phyloP scores from a whole-genome alignment of 1,139 yeast species.

The Yamadazyma aaseri region DNA sequence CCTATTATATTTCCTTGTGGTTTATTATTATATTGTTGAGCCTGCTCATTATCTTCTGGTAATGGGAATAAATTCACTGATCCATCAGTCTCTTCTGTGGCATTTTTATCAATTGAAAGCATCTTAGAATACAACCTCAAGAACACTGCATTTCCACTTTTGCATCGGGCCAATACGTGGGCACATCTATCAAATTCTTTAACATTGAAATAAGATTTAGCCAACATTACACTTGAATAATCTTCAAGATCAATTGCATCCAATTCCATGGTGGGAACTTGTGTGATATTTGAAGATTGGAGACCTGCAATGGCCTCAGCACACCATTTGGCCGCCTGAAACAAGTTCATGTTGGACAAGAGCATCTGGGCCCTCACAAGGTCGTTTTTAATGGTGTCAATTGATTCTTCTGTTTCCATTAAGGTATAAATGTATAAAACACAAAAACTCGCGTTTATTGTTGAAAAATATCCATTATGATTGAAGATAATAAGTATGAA shows the following conservation, averaged over 20 bases:
- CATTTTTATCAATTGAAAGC: constrained; percentile 71
- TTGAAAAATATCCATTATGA: neutral
- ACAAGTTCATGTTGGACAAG: constrained; percentile 48
- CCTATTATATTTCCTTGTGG: constrained; percentile 10
- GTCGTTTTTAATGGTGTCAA: constrained; percentile 18
- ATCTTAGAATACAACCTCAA: constrained; percentile 66
- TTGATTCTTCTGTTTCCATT: constrained; percentile 8
- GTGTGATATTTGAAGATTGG: constrained; percentile 10
- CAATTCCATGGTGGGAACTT: constrained; percentile 14
- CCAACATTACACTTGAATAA: constrained; percentile 49
- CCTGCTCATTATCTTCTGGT: constrained; percentile 6
- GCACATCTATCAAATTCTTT: constrained; percentile 86
- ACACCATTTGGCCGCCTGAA: constrained; percentile 77
- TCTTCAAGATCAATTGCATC: constrained; percentile 29
- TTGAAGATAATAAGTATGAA: constrained; percentile 1
- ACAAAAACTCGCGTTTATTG: constrained; percentile 2
- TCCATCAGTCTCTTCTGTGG: constrained; percentile 74
- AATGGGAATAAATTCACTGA: constrained; percentile 32
- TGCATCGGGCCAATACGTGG: constrained; percentile 50
- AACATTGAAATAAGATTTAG: constrained; percentile 74
- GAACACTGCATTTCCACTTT: constrained; percentile 58
- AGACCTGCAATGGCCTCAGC: constrained; percentile 70
- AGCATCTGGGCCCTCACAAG: constrained; percentile 13
- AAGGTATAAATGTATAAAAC: neutral
- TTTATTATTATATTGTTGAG: constrained; percentile 7